phyloP scores from a whole-genome alignment of 202 grass and related monocot genomes.

The Elaeis oleifera region DNA sequence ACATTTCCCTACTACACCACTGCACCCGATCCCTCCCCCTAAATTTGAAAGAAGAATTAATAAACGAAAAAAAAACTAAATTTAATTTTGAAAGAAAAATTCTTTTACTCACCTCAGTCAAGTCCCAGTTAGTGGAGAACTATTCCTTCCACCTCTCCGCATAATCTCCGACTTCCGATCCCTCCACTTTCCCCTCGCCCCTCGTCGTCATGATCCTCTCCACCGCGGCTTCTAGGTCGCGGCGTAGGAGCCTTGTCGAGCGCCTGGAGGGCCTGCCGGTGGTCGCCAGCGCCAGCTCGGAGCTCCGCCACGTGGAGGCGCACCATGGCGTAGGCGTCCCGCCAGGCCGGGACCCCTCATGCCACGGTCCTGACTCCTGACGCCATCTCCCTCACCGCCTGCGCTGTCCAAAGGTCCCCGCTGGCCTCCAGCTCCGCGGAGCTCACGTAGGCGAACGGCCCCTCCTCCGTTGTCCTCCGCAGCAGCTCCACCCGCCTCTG shows the following conservation, averaged over 20 bases:
- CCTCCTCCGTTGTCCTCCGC: slow-evolving; percentile 73
- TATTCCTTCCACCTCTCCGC: slow-evolving; percentile 47
- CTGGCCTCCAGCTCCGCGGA: slow-evolving; percentile 73
- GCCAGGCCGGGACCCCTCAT: slow-evolving; percentile 54
- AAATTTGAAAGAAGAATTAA: too few species aligned
- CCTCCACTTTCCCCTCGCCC: background rate
- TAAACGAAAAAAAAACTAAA: too few species aligned
- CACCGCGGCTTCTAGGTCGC: slow-evolving; percentile 52
- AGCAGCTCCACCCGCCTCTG: slow-evolving; percentile 41
- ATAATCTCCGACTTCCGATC: background rate
- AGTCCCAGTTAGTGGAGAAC: slow-evolving; percentile 34
- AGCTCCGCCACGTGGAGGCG: slow-evolving; percentile 65
- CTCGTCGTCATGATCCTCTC: slow-evolving; percentile 29
- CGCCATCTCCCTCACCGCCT: slow-evolving; percentile 84
- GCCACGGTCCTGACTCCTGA: slow-evolving; percentile 72
- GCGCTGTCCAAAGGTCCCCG: slow-evolving; percentile 70
- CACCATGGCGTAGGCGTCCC: slow-evolving; percentile 76
- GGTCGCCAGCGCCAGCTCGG: slow-evolving; percentile 30
- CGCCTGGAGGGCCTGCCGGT: slow-evolving; percentile 43
- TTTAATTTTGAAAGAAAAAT: too few species aligned
- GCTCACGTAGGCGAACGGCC: slow-evolving; percentile 79
- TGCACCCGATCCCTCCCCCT: too few species aligned
- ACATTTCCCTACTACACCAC: too few species aligned
- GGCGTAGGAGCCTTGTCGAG: slow-evolving; percentile 86
- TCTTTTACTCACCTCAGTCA: slow-evolving; percentile 43